Evolutionary conservation across 768 basidiomycete genomes (phyloP).

Genomic region (Boletus sp.): DNA sequence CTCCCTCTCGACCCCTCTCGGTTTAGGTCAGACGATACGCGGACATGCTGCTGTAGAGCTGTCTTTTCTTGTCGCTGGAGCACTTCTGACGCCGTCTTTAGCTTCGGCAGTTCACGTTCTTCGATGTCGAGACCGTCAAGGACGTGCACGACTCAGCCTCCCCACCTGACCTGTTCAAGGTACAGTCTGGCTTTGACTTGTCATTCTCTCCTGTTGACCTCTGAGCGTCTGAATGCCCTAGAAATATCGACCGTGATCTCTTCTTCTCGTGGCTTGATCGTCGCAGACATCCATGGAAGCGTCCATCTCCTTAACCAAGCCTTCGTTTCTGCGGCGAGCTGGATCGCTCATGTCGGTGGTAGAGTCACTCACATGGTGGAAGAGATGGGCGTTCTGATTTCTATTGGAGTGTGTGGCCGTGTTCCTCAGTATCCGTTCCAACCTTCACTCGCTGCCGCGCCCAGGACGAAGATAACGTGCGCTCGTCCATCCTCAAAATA

Average conservation of each 20-base stretch:
- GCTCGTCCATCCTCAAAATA: slow-evolving; percentile 75
- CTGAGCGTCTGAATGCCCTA: slow-evolving; percentile 45
- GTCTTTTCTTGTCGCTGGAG: not conserved
- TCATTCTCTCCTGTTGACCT: slow-evolving; percentile 1
- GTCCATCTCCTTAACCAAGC: slow-evolving; percentile 73
- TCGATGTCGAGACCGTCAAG: slow-evolving; percentile 73
- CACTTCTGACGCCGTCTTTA: slow-evolving; percentile 31
- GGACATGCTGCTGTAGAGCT: slow-evolving; percentile 21
- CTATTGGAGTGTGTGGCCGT: slow-evolving; percentile 69
- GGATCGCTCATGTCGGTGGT: slow-evolving; percentile 78
- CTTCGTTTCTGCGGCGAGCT: slow-evolving; percentile 68
- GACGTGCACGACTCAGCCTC: slow-evolving; percentile 75
- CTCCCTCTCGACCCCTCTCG: no score
- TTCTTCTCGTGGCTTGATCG: slow-evolving; percentile 64
- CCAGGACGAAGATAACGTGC: slow-evolving; percentile 73
- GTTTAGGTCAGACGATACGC: not conserved
- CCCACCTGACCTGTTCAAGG: slow-evolving; percentile 79
- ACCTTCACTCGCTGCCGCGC: slow-evolving; percentile 5
- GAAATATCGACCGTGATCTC: slow-evolving; percentile 73
- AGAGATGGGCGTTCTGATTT: slow-evolving; percentile 76
- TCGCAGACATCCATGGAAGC: slow-evolving; percentile 85
- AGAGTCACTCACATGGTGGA: slow-evolving; percentile 88
- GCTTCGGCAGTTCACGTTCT: slow-evolving; percentile 93
- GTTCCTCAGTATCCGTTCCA: not conserved
- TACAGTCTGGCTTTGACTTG: slow-evolving; percentile 25